A percentile compares a stretch with the other conserved stretches of the same genome.
Evolutionary conservation across 352 stramenopile species (phyloP).

Genomic region (Pythium vanterpoolii): DNA sequence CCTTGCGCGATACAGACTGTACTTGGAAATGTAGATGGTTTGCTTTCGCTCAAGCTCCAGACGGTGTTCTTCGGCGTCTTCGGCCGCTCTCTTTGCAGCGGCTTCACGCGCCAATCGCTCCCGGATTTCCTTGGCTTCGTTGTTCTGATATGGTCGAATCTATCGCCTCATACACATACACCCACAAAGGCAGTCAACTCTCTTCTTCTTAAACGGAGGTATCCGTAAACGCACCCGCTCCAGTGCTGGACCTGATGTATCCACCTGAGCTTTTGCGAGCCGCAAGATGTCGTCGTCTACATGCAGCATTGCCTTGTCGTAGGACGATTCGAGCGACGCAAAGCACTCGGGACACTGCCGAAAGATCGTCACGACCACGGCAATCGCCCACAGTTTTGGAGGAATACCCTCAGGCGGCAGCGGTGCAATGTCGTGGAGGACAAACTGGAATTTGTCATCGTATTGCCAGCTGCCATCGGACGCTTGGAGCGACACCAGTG

Average conservation of each 20-base stretch:
- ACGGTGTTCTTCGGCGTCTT: conserved; percentile 42
- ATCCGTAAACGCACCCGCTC: conserved; percentile 8
- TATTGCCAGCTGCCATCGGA: conserved; percentile 64
- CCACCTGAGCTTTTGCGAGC: conserved; percentile 35
- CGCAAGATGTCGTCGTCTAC: conserved; percentile 54
- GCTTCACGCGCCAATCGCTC: conserved; percentile 42
- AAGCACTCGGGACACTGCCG: conserved; percentile 63
- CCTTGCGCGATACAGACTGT: conserved; percentile 39
- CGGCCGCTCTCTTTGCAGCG: conserved; percentile 37
- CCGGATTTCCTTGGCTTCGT: conserved; percentile 42
- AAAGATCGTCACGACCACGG: conserved; percentile 50
- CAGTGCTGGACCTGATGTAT: conserved; percentile 30
- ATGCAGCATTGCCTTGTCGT: conserved; percentile 59
- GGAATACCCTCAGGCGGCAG: conserved; percentile 44
- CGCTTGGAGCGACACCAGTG: conserved; percentile 47
- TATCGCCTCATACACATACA: conserved; percentile 4
- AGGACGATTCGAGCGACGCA: conserved; percentile 44
- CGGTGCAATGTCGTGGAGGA: conserved; percentile 42
- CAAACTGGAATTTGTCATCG: conserved; percentile 48
- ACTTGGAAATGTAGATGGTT: conserved; percentile 33
- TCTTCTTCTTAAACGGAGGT: background rate
- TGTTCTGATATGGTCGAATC: conserved; percentile 58
- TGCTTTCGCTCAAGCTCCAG: conserved; percentile 27
- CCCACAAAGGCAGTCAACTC: background rate
- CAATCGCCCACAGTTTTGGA: conserved; percentile 54